phyloP scores from a whole-genome alignment of 225 moss, liverwort and hornwort genomes.

The Bryoerythrophyllum caledonicum region DNA sequence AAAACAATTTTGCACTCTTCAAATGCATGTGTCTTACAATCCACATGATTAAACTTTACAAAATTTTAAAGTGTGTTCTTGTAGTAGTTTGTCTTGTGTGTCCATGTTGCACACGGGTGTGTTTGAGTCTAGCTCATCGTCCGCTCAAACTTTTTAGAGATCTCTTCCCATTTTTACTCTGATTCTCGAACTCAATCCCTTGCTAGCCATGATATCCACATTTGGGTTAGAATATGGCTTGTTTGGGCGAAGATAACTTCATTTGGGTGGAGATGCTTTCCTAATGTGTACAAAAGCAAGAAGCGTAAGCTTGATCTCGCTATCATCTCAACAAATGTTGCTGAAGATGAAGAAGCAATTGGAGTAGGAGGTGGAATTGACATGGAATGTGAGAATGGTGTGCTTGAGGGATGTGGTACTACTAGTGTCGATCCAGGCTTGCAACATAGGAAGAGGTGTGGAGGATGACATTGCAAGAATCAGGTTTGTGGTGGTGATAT shows the following conservation, averaged over 20 bases:
- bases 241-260: not conserved
- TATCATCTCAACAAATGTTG: not conserved
- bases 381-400: not conserved
- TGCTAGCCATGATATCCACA: not conserved
- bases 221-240: not conserved
- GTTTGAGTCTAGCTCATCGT: not conserved
- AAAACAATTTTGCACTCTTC: no score
- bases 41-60: no score
- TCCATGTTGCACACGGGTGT: not conserved
- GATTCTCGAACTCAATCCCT: not conserved
- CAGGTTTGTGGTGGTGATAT: not conserved
- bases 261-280: not conserved
- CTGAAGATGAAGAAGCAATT: not conserved
- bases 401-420: not conserved
- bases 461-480: not conserved
- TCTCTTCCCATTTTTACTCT: not conserved
- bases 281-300: no score
- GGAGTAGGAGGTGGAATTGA: not conserved
- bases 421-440: not conserved
- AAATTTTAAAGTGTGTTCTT: no score
- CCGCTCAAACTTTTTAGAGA: not conserved
- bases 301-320: not conserved
- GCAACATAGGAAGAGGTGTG: not conserved
- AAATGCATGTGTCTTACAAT: no score
- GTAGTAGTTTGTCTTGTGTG: no score